Conservation (phyloP, 495 filamentous ascomycete species). For the Aspergillus taichungensis region DNA sequence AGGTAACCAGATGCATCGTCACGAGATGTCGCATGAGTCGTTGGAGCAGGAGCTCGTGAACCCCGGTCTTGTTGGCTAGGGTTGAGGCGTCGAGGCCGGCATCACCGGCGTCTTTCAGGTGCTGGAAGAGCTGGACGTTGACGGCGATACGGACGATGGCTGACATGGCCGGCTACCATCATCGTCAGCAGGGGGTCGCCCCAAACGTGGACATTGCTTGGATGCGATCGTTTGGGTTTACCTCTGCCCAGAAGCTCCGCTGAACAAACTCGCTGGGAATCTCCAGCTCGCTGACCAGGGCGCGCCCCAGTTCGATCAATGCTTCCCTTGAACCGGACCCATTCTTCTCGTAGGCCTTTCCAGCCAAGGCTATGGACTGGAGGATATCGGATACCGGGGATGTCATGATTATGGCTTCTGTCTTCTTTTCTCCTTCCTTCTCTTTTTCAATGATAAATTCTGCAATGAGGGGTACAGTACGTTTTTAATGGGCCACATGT, state of each 20-base stretch:
- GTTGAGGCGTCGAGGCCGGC: constrained; percentile 14
- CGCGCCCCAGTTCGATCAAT: constrained; percentile 24
- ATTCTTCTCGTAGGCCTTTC: constrained; percentile 19
- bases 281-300: constrained; percentile 21
- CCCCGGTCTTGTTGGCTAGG: constrained; percentile 18
- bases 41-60: constrained; percentile 17
- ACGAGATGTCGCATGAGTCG: constrained; percentile 19
- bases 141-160: constrained; percentile 28
- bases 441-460: too few relatives aligned
- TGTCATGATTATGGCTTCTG: not conserved
- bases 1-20: constrained; percentile 16
- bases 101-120: constrained; percentile 17
- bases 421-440: not conserved
- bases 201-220: not conserved
- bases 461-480: too few relatives aligned
- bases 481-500: too few relatives aligned
- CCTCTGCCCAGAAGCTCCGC: constrained; percentile 36
- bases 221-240: constrained; percentile 4
- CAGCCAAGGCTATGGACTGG: constrained; percentile 4
- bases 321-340: constrained; percentile 25
- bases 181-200: not conserved
- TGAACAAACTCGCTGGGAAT: constrained; percentile 30
- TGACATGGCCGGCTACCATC: constrained; percentile 24
- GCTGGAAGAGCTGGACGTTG: constrained; percentile 27
- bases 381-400: constrained; percentile 4